Evolutionary conservation across 768 basidiomycete genomes (phyloP), one percentile per base, ranked within the genome.

Genomic region (Amanita pseudoporphyria): DNA sequence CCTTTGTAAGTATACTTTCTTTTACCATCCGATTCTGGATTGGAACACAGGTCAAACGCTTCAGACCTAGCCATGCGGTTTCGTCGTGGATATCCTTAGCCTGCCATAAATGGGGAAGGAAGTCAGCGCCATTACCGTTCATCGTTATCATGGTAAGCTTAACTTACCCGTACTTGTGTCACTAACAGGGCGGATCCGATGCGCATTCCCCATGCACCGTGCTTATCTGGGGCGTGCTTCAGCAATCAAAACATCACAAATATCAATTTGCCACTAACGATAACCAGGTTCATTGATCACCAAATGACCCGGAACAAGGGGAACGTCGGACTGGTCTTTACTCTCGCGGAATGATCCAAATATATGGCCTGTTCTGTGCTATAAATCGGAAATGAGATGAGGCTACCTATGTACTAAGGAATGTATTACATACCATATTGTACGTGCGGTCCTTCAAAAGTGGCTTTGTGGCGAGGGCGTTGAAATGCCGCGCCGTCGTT

Each of bases 281-380:
- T 82, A 94, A 0, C 92, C 93, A 41, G 93, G 95, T 66, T 97
- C 93, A 58, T 96, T 94, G 41, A 92, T 92, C 52, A 94, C 81
- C 57, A 94, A 81, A 64, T 96, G 83, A 9, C 96, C 96, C n/a
- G 81, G 80, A 19, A 76, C 71, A 28, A 97, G 74, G 2, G 87
- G 76, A 26, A 82, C 73, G 35, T n/a, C n/a, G 71, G 71, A 58
- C 74, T 81, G 18, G 79, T 90, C 88, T 57, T 91, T 86, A 16
- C 89, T 86, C 51, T 77, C 86, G 60, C 93, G 71, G 71, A 87
- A 95, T 31, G 84, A 81, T 16, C 91, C 91, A 55, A 94, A 78
- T 19, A 92, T 91, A 60, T 95, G 91, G 5, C 91, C 91, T 13
- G 91, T 93, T 19, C 91, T 91, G 67, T 95, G 91, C 80, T 90